Evolutionary conservation across 2,329 filamentous ascomycete species (phyloP).

Genomic region (Pseudocercospora ulei): DNA sequence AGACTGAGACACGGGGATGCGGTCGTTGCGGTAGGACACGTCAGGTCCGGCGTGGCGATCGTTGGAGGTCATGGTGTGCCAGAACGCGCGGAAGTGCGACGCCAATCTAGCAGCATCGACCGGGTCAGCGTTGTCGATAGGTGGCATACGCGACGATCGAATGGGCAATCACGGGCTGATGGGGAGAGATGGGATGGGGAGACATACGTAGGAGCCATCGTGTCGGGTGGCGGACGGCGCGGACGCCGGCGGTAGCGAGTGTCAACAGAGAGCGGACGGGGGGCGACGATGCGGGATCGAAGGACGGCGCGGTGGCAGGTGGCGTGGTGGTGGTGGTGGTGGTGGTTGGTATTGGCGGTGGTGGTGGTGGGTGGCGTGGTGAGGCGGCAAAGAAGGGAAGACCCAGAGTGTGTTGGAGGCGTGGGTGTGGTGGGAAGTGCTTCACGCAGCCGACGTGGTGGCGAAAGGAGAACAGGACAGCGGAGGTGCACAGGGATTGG

Average conservation of each 20-base stretch:
- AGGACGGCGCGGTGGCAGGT: too few species aligned
- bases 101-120: conserved; percentile 40
- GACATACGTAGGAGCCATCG: conserved; percentile 16
- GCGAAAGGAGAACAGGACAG: too few species aligned
- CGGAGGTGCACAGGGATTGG: too few species aligned
- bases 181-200: conserved; percentile 10
- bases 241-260: conserved; percentile 14
- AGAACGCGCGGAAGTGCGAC: conserved; percentile 75
- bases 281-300: too few species aligned
- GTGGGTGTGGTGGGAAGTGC: too few species aligned
- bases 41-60: conserved; percentile 84
- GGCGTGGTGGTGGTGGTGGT: too few species aligned
- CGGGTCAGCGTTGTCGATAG: conserved; percentile 11
- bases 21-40: conserved; percentile 82
- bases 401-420: too few species aligned
- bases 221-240: conserved; percentile 6
- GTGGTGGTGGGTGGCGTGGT: too few species aligned
- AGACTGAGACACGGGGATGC: conserved; percentile 74
- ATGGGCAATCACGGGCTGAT: conserved; percentile 14
- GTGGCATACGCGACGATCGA: neutral
- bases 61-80: conserved; percentile 71
- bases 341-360: too few species aligned
- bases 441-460: too few species aligned
- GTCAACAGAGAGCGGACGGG: too few species aligned
- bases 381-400: too few species aligned